Conservation (phyloP, 352 stramenopile species). For the Phytophthora nicotianae region DNA sequence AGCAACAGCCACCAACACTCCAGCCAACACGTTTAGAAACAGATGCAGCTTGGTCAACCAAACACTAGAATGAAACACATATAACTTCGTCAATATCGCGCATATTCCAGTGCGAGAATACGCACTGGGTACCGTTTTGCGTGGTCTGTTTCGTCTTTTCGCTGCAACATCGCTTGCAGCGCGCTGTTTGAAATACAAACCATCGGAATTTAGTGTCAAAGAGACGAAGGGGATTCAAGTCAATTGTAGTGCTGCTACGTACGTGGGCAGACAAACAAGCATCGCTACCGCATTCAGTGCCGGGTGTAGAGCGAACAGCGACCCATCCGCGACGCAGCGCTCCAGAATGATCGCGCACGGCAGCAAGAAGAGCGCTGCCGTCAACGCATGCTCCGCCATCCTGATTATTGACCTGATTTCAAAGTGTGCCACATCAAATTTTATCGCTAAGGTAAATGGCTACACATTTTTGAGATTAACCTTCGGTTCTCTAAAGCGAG, state of each 20-base stretch:
- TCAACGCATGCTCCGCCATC: slow-evolving; percentile 33
- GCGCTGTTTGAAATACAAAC: slow-evolving; percentile 33
- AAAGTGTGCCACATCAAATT: slow-evolving; percentile 8
- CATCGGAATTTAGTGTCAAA: slow-evolving; percentile 13
- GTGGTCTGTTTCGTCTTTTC: slow-evolving; percentile 47
- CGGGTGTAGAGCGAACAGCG: slow-evolving; percentile 61
- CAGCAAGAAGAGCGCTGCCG: slow-evolving; percentile 53
- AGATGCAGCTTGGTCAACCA: slow-evolving; percentile 66
- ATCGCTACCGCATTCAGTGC: slow-evolving; percentile 56
- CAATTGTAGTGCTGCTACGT: slow-evolving; percentile 1
- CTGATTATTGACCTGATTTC: slow-evolving; percentile 11
- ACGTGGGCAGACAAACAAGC: slow-evolving; percentile 61
- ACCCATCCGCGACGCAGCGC: slow-evolving; percentile 48
- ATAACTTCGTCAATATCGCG: slow-evolving; percentile 15
- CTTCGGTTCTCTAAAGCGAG: no score
- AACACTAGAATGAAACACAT: slow-evolving; percentile 32
- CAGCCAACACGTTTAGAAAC: slow-evolving; percentile 47
- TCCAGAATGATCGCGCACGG: slow-evolving; percentile 51
- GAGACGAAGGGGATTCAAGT: background rate
- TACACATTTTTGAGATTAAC: no score
- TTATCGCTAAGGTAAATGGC: no score
- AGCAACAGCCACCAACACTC: slow-evolving; percentile 41
- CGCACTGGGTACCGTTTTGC: slow-evolving; percentile 39
- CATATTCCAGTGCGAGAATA: slow-evolving; percentile 1
- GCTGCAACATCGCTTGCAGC: slow-evolving; percentile 59